Evolutionary conservation across 768 basidiomycete species (phyloP).

Genomic region (Russula sp.): DNA sequence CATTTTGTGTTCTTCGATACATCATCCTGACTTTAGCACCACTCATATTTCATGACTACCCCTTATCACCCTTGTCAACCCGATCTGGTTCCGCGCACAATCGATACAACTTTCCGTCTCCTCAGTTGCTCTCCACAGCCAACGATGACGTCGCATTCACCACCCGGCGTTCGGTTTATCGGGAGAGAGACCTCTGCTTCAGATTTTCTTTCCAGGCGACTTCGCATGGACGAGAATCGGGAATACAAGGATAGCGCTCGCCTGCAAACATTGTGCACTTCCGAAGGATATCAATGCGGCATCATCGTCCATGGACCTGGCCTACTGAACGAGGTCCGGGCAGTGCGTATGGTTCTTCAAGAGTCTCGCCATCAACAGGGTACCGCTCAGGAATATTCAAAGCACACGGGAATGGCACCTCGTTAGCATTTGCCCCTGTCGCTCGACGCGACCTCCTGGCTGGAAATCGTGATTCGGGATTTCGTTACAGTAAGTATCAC

Average conservation of each 20-base stretch:
- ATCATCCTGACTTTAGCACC: neutral
- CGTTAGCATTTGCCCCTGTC: neutral
- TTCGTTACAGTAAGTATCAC: neutral
- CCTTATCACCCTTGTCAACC: constrained; percentile 7
- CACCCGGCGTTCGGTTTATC: neutral
- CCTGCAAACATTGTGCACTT: neutral
- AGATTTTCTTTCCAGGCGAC: neutral
- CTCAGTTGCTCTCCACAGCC: neutral
- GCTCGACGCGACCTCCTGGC: neutral
- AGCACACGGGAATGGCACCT: neutral
- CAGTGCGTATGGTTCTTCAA: neutral
- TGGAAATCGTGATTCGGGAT: neutral
- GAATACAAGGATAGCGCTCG: neutral
- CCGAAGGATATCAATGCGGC: neutral
- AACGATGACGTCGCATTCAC: neutral
- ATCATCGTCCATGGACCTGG: neutral
- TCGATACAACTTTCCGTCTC: neutral
- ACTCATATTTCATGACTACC: neutral
- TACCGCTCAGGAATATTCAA: neutral
- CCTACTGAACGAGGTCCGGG: neutral
- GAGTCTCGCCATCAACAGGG: neutral
- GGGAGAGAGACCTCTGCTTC: neutral
- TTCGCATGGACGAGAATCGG: neutral
- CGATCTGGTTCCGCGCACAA: too few species aligned
- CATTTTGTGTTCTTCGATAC: neutral